phyloP scores from a whole-genome alignment of 169 alveolate species.

The Plasmodium vivax region DNA sequence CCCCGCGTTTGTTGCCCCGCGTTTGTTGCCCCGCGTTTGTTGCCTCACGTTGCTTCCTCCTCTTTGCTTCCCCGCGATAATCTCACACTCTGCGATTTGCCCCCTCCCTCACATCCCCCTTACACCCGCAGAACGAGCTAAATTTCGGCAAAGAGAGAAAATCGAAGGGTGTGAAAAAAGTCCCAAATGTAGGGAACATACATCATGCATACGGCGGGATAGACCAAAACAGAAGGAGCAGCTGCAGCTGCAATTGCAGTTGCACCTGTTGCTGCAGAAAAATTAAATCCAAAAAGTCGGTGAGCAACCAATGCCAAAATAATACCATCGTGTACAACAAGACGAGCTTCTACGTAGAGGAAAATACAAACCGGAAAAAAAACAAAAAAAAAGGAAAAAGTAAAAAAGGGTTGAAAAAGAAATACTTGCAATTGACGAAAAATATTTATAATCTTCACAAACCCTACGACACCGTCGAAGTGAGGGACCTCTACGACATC shows the following conservation, averaged over 20 bases:
- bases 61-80: neutral
- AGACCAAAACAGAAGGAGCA: neutral
- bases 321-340: constrained; percentile 45
- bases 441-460: constrained; percentile 42
- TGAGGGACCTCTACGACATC: constrained; percentile 48
- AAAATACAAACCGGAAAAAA: constrained; percentile 36
- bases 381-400: constrained; percentile 24
- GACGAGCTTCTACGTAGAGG: constrained; percentile 44
- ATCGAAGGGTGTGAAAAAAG: neutral
- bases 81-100: neutral
- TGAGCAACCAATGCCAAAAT: constrained; percentile 28
- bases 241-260: neutral
- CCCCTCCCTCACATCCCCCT: neutral
- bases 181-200: neutral
- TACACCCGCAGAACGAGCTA: neutral
- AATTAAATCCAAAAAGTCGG: constrained; percentile 14
- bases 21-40: too few relatives aligned
- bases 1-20: too few relatives aligned
- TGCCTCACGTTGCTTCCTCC: too few relatives aligned
- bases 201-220: constrained; percentile 4
- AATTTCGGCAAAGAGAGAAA: neutral
- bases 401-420: constrained; percentile 26
- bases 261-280: constrained; percentile 3
- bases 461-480: constrained; percentile 67
- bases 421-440: constrained; percentile 16